Conservation (phyloP, 768 basidiomycete species). For the Pisolithus tinctorius region DNA sequence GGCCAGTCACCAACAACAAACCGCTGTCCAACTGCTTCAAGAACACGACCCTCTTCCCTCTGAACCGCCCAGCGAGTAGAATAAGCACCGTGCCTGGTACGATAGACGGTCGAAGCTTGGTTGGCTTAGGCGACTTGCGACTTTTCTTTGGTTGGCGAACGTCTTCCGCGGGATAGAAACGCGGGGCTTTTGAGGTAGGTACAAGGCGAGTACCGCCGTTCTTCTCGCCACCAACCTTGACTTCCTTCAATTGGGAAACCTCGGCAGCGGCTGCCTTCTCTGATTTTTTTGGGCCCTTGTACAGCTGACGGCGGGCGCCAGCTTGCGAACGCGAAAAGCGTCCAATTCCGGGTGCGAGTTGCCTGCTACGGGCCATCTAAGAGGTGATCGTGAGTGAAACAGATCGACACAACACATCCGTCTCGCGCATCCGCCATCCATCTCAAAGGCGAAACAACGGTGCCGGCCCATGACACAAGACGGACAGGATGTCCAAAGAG, state of each 20-base stretch:
- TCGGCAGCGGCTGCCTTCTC: constrained; percentile 57
- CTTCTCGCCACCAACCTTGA: constrained; percentile 81
- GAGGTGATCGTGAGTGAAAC: constrained; percentile 13
- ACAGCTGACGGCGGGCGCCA: constrained; percentile 72
- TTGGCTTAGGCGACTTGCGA: constrained; percentile 77
- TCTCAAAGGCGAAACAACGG: constrained; percentile 11
- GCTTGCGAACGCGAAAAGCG: constrained; percentile 80
- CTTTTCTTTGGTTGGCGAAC: constrained; percentile 86
- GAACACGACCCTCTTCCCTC: constrained; percentile 97
- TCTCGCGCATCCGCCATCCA: constrained; percentile 27
- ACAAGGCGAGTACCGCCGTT: constrained; percentile 87
- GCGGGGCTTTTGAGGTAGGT: constrained; percentile 78
- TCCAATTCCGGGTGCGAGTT: constrained; percentile 76
- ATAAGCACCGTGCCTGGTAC: constrained; percentile 93
- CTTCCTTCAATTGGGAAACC: constrained; percentile 62
- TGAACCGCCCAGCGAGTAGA: constrained; percentile 94
- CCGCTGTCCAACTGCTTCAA: constrained; percentile 93
- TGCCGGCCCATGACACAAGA: constrained; percentile 2
- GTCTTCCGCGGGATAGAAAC: constrained; percentile 95
- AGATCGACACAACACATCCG: constrained; percentile 28
- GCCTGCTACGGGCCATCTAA: constrained; percentile 84
- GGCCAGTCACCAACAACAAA: constrained; percentile 91
- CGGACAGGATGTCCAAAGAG: not conserved
- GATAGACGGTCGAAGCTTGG: constrained; percentile 80
- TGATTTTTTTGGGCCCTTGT: constrained; percentile 79